Conservation (phyloP, 164 flowering plant species). For the Euptelea pleiosperma region DNA sequence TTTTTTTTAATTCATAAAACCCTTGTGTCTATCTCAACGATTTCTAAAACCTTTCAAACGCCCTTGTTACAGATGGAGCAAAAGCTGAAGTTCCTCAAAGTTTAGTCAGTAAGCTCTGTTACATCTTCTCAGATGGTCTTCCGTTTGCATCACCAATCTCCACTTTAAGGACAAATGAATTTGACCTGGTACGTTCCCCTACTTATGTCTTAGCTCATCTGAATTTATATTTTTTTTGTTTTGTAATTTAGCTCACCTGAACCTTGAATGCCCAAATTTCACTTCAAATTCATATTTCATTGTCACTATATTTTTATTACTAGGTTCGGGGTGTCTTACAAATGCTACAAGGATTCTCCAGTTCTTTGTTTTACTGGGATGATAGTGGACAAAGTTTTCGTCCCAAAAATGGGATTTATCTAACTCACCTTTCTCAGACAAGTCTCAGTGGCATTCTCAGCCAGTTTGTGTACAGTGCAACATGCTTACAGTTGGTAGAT, state of each 20-base stretch:
- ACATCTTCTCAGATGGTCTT: constrained; percentile 39
- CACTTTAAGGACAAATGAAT: constrained; percentile 52
- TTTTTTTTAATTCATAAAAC: too few species aligned
- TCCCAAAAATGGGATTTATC: constrained; percentile 48
- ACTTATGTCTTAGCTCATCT: background rate
- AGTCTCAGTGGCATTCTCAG: constrained; percentile 57
- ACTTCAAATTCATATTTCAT: background rate
- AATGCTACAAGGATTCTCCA: constrained; percentile 75
- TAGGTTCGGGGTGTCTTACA: constrained; percentile 72
- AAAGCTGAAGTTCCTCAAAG: constrained; percentile 29
- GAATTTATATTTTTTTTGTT: too few species aligned
- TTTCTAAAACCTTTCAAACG: too few species aligned
- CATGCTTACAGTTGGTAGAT: constrained; percentile 74
- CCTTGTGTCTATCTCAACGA: too few species aligned
- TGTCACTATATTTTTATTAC: background rate
- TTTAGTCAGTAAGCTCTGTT: constrained; percentile 38
- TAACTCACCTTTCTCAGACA: constrained; percentile 62
- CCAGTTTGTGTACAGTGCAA: constrained; percentile 64
- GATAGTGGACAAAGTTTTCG: constrained; percentile 28
- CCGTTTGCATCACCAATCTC: constrained; percentile 67
- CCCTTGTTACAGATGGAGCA: constrained; percentile 23
- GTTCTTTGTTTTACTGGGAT: constrained; percentile 75
- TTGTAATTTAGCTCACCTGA: too few species aligned
- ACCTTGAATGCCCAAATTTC: background rate
- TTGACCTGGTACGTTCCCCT: constrained; percentile 43